These are phyloP conservation scores for Mucuna pruriens DNA, from an alignment of 306 rosid genomes.

Conservation along the genomic window DNA sequence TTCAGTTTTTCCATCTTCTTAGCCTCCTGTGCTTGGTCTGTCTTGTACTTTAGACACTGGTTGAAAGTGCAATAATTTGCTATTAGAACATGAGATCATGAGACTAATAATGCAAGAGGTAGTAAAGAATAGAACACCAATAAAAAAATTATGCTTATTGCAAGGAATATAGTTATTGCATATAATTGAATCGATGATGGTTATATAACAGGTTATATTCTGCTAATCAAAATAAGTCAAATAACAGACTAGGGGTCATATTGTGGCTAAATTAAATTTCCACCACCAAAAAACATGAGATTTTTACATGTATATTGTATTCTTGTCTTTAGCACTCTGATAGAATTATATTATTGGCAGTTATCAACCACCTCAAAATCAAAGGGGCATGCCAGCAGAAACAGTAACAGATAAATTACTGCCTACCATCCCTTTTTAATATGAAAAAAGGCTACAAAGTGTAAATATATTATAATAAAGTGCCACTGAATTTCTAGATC, in stretches of 20 bases:
- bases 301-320: background rate
- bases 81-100: constrained; percentile 5
- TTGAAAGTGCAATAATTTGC: constrained; percentile 27
- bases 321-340: background rate
- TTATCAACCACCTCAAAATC: constrained; percentile 15
- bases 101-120: background rate
- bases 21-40: constrained; percentile 91
- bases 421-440: background rate
- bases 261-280: background rate
- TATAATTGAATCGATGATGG: background rate
- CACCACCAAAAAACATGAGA: background rate
- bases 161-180: background rate
- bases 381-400: background rate
- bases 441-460: background rate
- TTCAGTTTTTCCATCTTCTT: constrained; percentile 92
- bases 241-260: background rate
- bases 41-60: constrained; percentile 86
- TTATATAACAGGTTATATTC: background rate
- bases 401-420: background rate
- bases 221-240: constrained; percentile 13
- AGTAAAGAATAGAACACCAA: background rate
- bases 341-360: background rate
- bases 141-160: background rate
- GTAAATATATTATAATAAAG: constrained; percentile 4
- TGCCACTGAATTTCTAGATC: constrained; percentile 8